Evolutionary conservation across 305 asterid species (phyloP), one percentile per base, ranked within the genome.

Genomic region (Fraxinus sp.): DNA sequence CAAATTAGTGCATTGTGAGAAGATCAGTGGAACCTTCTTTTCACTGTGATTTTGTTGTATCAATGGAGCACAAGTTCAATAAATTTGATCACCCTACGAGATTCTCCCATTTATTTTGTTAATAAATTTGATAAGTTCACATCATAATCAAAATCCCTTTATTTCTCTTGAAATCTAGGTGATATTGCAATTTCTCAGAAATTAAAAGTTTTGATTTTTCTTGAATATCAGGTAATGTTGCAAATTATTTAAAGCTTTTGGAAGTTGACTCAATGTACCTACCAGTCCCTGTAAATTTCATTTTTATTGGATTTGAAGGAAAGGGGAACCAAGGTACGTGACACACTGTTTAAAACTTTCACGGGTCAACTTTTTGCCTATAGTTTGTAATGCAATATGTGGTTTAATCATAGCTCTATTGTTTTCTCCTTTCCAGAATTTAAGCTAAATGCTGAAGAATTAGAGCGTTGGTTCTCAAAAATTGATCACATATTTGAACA

Each of bases 381-480:
- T 68, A 68, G 33, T 41, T 73, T 44, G 79, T 75, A 77, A 75
- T 81, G 83, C 68, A 80, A 62, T 66, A 80, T 77, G 39, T 75
- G 76, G 44, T 35, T 79, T 78, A n/a, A 78, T 57, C 75, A 26
- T 80, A 30, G 78, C 78, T 62, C 78, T 37, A 39, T 76, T 72
- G 20, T 76, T 62, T 74, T 64, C 88, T 82, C 79, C 76, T 76
- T 73, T 86, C 74, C 88, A 96, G 99, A 89, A 72, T 94, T 96
- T 87, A 90, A 90, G 91, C 92, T 96, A 76, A 90, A 84, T 78
- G 89, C 95, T 55, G 97, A 93, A 81, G 99, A 96, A 88, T 79
- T 96, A 59, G 98, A 93, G 89, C 98, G 94, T 80, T 96, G 99
- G 99, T 96, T 96, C 94, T 90, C 98, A 79, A 96, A 94, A 85